Base-by-base conservation (phyloP, 2,329 filamentous ascomycete species). In the Thermoascus crustaceus region DNA sequence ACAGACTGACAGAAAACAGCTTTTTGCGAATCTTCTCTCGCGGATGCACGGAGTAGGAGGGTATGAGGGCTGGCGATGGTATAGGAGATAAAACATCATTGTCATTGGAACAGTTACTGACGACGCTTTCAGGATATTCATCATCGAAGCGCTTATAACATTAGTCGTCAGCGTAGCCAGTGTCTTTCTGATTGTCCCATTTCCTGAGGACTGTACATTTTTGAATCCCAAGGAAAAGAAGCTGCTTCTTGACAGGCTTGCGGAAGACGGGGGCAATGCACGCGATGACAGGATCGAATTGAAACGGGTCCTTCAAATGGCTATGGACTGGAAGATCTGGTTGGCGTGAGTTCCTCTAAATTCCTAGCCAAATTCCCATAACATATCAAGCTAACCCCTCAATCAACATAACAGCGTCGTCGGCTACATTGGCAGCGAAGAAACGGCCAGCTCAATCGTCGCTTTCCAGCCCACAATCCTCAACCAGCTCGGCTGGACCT, bases 391-490 rank as follows among this genome's bases (percentile, higher is more conserved):
- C n/a, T n/a, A n/a, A n/a, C n/a, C n/a, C n/a, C n/a, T n/a, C n/a
- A n/a, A n/a, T n/a, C n/a, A n/a, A n/a, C n/a, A n/a, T n/a, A n/a
- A n/a, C 25, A 47, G 45, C 19, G 39, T 50, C 23, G 9, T 53
- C 21, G 38, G 26, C n/a, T 52, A 49, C 33, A 49, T 53, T 34
- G 44, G 42, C 30, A 45, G 45, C 7, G 48, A 54, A 22, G 40
- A 48, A 30, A 47, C 43, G 10, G 52, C 50, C 19, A 46, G 41
- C 10, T 46, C 47, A 10, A 36, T 53, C 27, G 41, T 42, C 13
- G 42, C 48, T n/a, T 60, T 60, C 39, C 51, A 51, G 8, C 56
- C 56, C 0, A 55, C 55, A 6, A 58, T 60, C 30, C 42, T 60
- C 9, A 44, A 43, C 13, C 48, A 54, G 31, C 41, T 58, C 7